Base-by-base conservation (phyloP, 306 rosid species). In the Fragaria iinumae region DNA sequence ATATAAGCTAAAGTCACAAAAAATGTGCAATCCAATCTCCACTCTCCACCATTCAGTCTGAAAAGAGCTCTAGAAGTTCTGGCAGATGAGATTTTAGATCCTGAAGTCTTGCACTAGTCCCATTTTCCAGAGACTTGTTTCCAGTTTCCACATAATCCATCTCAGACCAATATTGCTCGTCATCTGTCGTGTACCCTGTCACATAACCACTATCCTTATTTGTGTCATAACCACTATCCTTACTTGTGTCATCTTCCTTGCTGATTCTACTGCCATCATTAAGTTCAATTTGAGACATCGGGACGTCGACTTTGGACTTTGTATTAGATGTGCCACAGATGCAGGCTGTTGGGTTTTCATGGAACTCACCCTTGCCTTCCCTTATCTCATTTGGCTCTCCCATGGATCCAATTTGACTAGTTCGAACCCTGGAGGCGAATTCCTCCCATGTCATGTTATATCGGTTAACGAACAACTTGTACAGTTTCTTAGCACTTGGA, bases 351-450 rank as follows among this genome's bases (percentile, higher is more conserved):
- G 98, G 98, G 77, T 93, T 88, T 77, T 93, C 98, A 18, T 90
- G 93, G 85, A 91, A 93, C 84, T 89, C 96, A 2, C 96, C 97
- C 77, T 75, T 86, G 20, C 89, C 96, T 0, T 88, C 82, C 69
- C 49, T 91, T 52, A 91, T 74, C 84, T 91, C 98, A 79, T 89
- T 88, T 73, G 98, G 96, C 80, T 88, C 93, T 65, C 98, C 98
- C 96, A 90, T 89, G 88, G 86, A 93, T 32, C 97, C 97, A n/a
- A 82, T 79, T 85, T 93, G 98, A 79, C 57, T 55, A 20, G 86
- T 84, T 82, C 84, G 89, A 80, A 91, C 87, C 41, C 76, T 66
- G 64, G 93, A 86, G 11, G 91, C 83, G 80, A 93, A 93, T 72
- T 89, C 90, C 76, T 83, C 91, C 98, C 98, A 93, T 4, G 90